Evolutionary conservation across 2,329 filamentous ascomycete genomes (phyloP).

Genomic region (Dissoconium aciculare): DNA sequence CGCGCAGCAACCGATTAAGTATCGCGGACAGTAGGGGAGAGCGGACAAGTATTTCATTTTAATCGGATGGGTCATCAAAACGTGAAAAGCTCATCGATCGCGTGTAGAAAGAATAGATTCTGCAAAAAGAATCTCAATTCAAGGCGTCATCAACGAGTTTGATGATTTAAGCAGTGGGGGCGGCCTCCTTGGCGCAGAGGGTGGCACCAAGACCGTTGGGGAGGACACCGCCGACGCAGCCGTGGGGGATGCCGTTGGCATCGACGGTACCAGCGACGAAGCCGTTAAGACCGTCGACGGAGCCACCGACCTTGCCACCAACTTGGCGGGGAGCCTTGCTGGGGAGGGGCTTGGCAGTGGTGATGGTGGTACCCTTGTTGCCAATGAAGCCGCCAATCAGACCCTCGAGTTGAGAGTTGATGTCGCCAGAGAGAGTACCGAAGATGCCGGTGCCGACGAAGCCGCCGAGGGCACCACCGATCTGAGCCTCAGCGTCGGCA

Average conservation of each 20-base stretch:
- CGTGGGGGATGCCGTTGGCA: background rate
- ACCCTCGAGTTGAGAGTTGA: background rate
- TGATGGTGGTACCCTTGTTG: constrained; percentile 1
- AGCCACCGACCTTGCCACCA: background rate
- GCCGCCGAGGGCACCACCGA: background rate
- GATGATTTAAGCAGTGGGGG: no score
- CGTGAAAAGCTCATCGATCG: no score
- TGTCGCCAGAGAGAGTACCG: background rate
- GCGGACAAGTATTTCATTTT: no score
- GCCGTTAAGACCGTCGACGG: background rate
- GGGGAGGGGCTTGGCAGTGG: no score
- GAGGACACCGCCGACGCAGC: constrained; percentile 1
- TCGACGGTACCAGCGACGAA: background rate
- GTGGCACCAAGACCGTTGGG: constrained; percentile 1
- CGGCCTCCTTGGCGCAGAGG: background rate
- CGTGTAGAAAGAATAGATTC: no score
- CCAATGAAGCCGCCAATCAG: background rate
- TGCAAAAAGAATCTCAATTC: no score
- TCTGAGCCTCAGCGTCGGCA: background rate
- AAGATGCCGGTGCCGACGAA: background rate
- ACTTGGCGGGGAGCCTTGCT: no score
- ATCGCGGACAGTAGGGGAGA: no score
- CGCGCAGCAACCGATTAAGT: no score
- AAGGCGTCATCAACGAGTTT: no score
- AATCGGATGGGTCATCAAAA: no score